Percentiles rank a stretch among this genome's conserved stretches.
Conservation (phyloP, 2,329 filamentous ascomycete genomes). For the Pestalotiopsis sp. region DNA sequence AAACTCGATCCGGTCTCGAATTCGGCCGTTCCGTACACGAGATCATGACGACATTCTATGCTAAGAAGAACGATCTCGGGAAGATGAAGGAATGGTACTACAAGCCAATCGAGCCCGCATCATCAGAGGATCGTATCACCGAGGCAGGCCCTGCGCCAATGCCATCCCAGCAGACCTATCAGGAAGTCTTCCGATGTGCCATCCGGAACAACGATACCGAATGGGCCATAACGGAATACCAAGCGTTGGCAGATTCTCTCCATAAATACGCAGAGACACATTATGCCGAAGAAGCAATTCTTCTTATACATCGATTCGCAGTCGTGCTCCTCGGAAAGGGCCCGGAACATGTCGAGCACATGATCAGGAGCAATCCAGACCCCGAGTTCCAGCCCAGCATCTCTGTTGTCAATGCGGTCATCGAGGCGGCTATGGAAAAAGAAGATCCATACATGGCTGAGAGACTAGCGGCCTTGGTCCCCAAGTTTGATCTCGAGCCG, state of each 20-base stretch:
- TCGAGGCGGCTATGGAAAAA: constrained; percentile 71
- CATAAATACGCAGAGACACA: constrained; percentile 20
- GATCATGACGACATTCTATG: constrained; percentile 65
- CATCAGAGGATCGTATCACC: constrained; percentile 6
- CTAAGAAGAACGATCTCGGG: constrained; percentile 56
- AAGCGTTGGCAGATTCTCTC: constrained; percentile 45
- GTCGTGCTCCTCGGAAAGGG: constrained; percentile 69
- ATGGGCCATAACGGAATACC: constrained; percentile 66
- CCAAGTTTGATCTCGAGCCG: constrained; percentile 65
- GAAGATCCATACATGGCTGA: constrained; percentile 74
- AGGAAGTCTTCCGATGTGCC: constrained; percentile 62
- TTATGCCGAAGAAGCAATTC: constrained; percentile 66
- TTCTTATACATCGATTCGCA: constrained; percentile 66
- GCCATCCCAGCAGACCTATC: constrained; percentile 50
- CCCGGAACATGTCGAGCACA: constrained; percentile 71
- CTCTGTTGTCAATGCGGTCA: constrained; percentile 74
- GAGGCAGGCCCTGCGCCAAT: neutral
- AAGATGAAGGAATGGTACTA: constrained; percentile 71
- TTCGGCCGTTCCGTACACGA: constrained; percentile 51
- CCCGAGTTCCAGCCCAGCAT: constrained; percentile 61
- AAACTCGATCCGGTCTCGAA: constrained; percentile 48
- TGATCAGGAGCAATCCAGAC: constrained; percentile 60
- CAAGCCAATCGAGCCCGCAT: constrained; percentile 47
- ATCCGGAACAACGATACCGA: constrained; percentile 59
- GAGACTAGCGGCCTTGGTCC: constrained; percentile 69